Evolutionary conservation across 805 yeast species (phyloP).

Genomic region (Hanseniaspora valbyensis): DNA sequence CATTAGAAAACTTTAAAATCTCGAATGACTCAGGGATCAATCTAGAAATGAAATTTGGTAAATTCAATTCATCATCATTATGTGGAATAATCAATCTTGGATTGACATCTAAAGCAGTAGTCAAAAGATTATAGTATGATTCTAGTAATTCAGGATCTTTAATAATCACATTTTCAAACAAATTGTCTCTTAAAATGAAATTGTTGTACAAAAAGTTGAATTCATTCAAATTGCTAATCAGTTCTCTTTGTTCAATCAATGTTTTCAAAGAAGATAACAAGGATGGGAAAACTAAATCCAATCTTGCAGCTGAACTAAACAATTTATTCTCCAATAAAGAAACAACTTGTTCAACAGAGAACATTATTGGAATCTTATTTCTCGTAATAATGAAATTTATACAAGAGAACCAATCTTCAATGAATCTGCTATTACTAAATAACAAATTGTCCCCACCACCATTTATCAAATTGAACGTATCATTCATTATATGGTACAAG

Average conservation of each 20-base stretch:
- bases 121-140: conserved; percentile 40
- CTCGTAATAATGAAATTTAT: not conserved
- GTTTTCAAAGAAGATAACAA: not conserved
- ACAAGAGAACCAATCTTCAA: conserved; percentile 6
- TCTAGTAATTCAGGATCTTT: conserved; percentile 53
- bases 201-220: conserved; percentile 32
- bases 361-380: not conserved
- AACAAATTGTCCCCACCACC: not conserved
- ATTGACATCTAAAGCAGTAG: conserved; percentile 37
- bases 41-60: conserved; percentile 21
- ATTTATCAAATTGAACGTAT: not conserved
- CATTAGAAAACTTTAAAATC: conserved; percentile 32
- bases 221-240: conserved; percentile 24
- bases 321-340: conserved; percentile 29
- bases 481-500: not conserved
- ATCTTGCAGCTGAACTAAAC: conserved; percentile 30
- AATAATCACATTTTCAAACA: conserved; percentile 29
- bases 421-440: not conserved
- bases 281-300: conserved; percentile 1
- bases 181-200: conserved; percentile 31
- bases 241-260: not conserved
- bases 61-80: conserved; percentile 6
- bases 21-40: conserved; percentile 27
- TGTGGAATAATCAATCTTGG: conserved; percentile 39
- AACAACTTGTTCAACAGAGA: not conserved